phyloP scores from a whole-genome alignment of 2,329 filamentous ascomycete genomes.

The Chaetomiaceae sp. region DNA sequence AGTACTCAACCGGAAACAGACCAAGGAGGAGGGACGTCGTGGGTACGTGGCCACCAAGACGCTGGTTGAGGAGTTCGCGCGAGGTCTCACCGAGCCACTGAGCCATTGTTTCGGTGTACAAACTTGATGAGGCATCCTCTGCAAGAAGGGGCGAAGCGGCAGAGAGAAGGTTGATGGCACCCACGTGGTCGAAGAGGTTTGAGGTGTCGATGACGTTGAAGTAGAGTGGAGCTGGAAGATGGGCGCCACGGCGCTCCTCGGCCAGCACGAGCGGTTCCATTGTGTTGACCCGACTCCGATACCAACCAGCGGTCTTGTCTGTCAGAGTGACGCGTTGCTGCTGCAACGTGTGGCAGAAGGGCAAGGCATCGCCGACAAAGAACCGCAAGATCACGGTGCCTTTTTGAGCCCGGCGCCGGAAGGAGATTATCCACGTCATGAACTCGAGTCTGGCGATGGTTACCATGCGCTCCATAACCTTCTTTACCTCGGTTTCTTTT shows the following conservation, averaged over 20 bases:
- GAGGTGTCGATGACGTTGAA: slow-evolving; percentile 54
- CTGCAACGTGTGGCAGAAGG: slow-evolving; percentile 47
- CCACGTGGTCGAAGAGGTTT: slow-evolving; percentile 39
- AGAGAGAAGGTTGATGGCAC: slow-evolving; percentile 39
- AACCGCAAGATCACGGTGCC: slow-evolving; percentile 38
- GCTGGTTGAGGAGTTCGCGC: neutral
- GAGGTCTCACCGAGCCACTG: neutral
- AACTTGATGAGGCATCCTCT: slow-evolving; percentile 33
- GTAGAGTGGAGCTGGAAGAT: slow-evolving; percentile 28
- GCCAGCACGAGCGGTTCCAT: slow-evolving; percentile 38
- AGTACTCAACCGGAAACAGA: slow-evolving; percentile 10
- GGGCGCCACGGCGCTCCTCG: slow-evolving; percentile 31
- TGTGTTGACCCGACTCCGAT: slow-evolving; percentile 33
- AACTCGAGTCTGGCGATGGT: slow-evolving; percentile 42
- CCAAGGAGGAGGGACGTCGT: slow-evolving; percentile 7
- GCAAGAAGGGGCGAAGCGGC: slow-evolving; percentile 42
- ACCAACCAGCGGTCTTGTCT: neutral
- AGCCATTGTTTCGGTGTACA: slow-evolving; percentile 38
- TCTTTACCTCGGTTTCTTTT: slow-evolving; percentile 12
- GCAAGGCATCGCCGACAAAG: slow-evolving; percentile 42
- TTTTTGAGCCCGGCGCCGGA: slow-evolving; percentile 25
- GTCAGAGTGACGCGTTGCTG: slow-evolving; percentile 19
- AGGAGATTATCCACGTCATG: slow-evolving; percentile 37
- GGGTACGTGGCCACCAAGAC: slow-evolving; percentile 2
- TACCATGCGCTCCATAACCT: slow-evolving; percentile 25